Base-by-base conservation (phyloP, 148 eudicot genomes). In the Bassia scoparia region DNA sequence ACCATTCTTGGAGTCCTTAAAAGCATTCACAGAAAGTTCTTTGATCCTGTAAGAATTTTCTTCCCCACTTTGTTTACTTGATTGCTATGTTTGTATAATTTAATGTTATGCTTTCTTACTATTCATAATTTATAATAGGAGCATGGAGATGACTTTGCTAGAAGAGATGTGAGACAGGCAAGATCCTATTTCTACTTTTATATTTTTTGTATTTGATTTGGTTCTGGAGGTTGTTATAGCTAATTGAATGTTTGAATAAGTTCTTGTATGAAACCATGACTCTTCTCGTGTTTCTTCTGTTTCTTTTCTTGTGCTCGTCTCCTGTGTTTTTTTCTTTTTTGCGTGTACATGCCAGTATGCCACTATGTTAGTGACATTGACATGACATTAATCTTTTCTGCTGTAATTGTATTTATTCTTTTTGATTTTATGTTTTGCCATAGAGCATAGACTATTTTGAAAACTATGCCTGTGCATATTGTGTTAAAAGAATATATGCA, bases 161-260 rank as follows among this genome's bases (percentile, higher is more conserved):
- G 75, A 48, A 87, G 84, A 76, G 97, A 90, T 72, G 97, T 84
- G 31, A 85, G 93, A 74, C 84, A 89, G 93, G 97, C 88, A 77
- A 74, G 65, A 31, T 48, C 30, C 55, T 33, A n/a, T 56, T 56
- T 61, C 11, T 20, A 17, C 50, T 20, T 78, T 9, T 41, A 46
- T 55, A 37, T 43, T 38, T 48, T 26, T 24, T n/a, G 18, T 46
- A 24, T 69, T 56, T 35, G 3, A 31, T 59, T 16, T 31, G 21
- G 31, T 17, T 48, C 62, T 48, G 26, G n/a, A n/a, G 53, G 31
- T 24, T 38, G n/a, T 35, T 3, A 43, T 72, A 7, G 48, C 23
- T 54, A 38, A 41, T 35, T 30, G 21, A 66, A 44, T 34, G 16
- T 56, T 66, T 44, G 31, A 17, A 15, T 62, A 46, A 46, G 31